phyloP scores from a whole-genome alignment of 257 asterid genomes.

The Scutellaria galericulata region DNA sequence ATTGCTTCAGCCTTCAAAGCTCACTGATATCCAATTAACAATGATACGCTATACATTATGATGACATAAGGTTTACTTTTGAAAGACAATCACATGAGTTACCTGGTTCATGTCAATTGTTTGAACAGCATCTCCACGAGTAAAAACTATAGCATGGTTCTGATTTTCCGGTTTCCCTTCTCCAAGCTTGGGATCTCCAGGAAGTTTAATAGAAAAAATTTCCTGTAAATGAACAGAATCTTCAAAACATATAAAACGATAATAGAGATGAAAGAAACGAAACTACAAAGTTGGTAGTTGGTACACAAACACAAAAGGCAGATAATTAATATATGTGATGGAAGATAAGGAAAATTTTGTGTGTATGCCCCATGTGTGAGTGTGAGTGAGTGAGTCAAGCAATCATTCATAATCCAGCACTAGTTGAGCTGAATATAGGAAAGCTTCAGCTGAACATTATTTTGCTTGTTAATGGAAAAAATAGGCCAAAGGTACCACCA shows the following conservation, averaged over 20 bases:
- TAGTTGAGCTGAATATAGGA: neutral
- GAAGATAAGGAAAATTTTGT: too few species aligned
- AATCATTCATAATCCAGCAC: neutral
- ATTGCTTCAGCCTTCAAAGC: neutral
- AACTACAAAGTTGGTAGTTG: too few species aligned
- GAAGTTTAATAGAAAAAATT: slow-evolving; percentile 91
- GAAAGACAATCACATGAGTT: slow-evolving; percentile 26
- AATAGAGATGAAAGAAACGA: neutral
- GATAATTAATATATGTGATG: too few species aligned
- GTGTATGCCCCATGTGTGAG: neutral
- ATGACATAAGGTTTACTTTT: slow-evolving; percentile 5
- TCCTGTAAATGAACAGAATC: slow-evolving; percentile 54
- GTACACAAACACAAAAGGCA: too few species aligned
- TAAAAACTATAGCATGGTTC: slow-evolving; percentile 92
- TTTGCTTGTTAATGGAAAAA: slow-evolving; percentile 5
- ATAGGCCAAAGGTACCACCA: too few species aligned
- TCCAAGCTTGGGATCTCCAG: slow-evolving; percentile 99
- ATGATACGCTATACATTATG: slow-evolving; percentile 15
- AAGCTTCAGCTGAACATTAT: neutral
- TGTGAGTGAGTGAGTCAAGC: neutral
- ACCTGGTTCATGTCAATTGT: slow-evolving; percentile 99
- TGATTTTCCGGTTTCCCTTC: slow-evolving; percentile 99
- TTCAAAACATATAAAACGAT: slow-evolving; percentile 24
- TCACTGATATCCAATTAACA: slow-evolving; percentile 9
- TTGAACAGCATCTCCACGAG: slow-evolving; percentile 98